These are phyloP conservation scores for Ophiognomonia clavigignenti-juglandacearum DNA, from an alignment of 2,329 filamentous ascomycete species.

Conservation along the genomic window DNA sequence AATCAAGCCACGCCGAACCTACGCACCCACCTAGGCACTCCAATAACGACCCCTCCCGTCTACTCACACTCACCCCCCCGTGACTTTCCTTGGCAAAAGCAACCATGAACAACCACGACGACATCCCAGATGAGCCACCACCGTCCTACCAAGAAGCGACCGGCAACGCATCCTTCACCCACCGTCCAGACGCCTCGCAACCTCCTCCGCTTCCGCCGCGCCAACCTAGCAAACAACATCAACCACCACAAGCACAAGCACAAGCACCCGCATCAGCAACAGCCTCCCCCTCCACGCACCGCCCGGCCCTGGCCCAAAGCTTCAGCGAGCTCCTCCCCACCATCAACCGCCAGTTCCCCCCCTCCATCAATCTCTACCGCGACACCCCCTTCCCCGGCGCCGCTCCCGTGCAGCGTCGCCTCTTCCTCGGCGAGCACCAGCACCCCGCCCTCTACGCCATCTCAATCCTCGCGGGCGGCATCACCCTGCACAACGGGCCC, in stretches of 20 bases:
- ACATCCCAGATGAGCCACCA: conserved; percentile 8
- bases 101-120: conserved; percentile 6
- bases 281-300: background rate
- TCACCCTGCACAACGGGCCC: conserved; percentile 31
- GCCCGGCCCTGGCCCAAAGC: conserved; percentile 9
- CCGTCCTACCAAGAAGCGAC: conserved; percentile 13
- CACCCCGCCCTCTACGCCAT: conserved; percentile 28
- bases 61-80: background rate
- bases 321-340: conserved; percentile 10
- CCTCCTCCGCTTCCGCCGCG: background rate
- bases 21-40: background rate
- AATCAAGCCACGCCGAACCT: too few species aligned
- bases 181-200: background rate
- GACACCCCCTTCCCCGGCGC: conserved; percentile 15
- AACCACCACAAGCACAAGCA: background rate
- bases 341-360: conserved; percentile 26
- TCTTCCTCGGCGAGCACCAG: conserved; percentile 27
- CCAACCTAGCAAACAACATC: background rate
- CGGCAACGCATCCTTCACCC: background rate
- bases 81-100: too few species aligned
- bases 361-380: conserved; percentile 27
- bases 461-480: conserved; percentile 18
- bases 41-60: background rate
- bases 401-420: conserved; percentile 14
- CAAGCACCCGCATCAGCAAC: background rate